Evolutionary conservation across 305 asterid species (phyloP).

Genomic region (Ajuga reptans): DNA sequence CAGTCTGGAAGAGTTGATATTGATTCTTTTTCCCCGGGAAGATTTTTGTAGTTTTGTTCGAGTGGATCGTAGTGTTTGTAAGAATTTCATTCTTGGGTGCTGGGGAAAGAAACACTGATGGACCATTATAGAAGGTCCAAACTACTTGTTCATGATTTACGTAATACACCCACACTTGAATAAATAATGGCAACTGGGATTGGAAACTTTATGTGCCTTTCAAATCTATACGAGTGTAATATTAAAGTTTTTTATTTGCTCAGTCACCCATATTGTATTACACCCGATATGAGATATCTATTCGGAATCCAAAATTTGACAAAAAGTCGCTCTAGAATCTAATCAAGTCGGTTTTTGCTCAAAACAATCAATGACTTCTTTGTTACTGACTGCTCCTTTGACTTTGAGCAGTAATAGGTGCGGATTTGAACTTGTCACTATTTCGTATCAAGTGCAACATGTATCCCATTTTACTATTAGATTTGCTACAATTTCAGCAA

Average conservation of each 20-base stretch:
- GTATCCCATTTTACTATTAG: no score
- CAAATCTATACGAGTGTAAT: not conserved
- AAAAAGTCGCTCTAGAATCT: no score
- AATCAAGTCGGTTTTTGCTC: no score
- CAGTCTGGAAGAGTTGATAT: conserved; percentile 31
- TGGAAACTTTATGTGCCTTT: not conserved
- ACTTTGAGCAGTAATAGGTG: no score
- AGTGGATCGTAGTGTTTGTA: conserved; percentile 10
- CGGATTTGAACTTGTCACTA: no score
- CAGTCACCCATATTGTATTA: not conserved
- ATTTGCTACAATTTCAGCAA: no score
- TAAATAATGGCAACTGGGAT: not conserved
- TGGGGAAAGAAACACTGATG: conserved; percentile 2
- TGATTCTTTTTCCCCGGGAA: conserved; percentile 28
- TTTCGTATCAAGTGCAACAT: no score
- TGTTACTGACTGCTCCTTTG: no score
- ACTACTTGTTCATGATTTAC: not conserved
- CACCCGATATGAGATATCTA: no score
- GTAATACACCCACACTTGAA: not conserved
- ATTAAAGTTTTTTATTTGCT: not conserved
- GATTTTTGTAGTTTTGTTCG: conserved; percentile 28
- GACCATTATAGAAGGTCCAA: not conserved
- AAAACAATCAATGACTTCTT: no score
- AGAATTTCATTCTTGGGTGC: conserved; percentile 7
- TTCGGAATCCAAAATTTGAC: no score